Evolutionary conservation across 176 grass and related monocot species (phyloP), one percentile per base, ranked within the genome.

Genomic region (Saccharum spontaneum): DNA sequence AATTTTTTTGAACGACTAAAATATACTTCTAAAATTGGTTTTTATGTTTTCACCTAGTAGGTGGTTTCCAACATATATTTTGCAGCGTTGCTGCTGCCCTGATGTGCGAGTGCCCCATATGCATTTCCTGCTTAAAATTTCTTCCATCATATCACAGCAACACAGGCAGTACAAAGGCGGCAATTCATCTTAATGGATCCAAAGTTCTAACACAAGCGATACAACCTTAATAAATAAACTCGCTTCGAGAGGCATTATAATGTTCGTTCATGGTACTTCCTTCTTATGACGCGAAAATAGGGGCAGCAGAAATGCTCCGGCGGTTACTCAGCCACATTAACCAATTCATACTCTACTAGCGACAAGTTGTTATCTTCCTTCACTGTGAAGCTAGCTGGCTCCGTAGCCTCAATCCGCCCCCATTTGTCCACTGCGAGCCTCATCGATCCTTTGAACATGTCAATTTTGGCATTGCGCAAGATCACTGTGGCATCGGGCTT

Each of bases 401-500:
- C 95, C 17, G 92, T 49, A 8, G 90, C 83, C 60, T 97, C 95
- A 14, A 94, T 83, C 3, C 92, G 88, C 33, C 95, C 95, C 95
- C 95, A 94, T 79, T 97, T 97, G 84, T 97, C 95, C 52, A 94
- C 92, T 2, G 90, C 92, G 48, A 97, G 90, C 84, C 92, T 89
- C 95, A 97, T 97, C 0, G 86, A 94, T n/a, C 90, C 87, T 66
- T 92, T 97, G 85, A 97, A 94, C 95, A 97, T 94, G 82, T 97
- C 95, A 22, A 97, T 97, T 73, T 89, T 97, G 2, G 95, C 88
- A 31, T 97, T 97, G 81, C 95, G 92, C 80, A 97, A 16, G 52
- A 97, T 93, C 20, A 90, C 95, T 2, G 95, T 97, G 20, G 86
- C 75, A 54, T 76, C 82, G 63, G 84, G 45, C 84, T 92, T 90